A percentile compares a stretch with the other conserved stretches of the same genome.
phyloP scores from a whole-genome alignment of 495 filamentous ascomycete genomes.

The Talaromyces liani region DNA sequence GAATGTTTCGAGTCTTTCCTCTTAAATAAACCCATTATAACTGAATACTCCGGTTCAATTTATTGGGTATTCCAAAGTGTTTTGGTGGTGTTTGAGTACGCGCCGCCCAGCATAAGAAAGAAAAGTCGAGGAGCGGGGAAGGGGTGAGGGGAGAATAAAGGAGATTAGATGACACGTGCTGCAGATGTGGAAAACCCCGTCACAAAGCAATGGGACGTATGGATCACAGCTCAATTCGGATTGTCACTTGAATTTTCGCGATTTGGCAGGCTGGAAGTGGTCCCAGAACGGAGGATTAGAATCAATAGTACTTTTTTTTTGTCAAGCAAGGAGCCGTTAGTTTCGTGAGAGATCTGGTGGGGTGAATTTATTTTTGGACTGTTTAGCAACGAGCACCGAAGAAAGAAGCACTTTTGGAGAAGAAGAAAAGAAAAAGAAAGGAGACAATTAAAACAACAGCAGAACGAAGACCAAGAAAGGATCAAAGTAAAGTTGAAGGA shows the following conservation, averaged over 20 bases:
- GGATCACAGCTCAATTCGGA: not conserved
- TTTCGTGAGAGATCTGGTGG: not conserved
- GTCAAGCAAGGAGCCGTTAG: not conserved
- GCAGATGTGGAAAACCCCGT: not conserved
- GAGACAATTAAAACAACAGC: not conserved
- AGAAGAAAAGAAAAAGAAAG: not conserved
- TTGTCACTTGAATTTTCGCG: not conserved
- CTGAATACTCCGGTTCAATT: conserved; percentile 5
- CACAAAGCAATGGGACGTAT: not conserved
- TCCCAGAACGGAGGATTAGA: not conserved
- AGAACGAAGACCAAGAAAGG: not conserved
- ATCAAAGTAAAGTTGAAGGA: not conserved
- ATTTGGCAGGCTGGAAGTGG: not conserved
- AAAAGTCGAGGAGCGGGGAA: not conserved
- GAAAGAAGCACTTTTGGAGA: not conserved
- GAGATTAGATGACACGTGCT: conserved; percentile 1
- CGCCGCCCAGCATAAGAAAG: conserved; percentile 2
- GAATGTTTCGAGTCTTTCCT: conserved; percentile 50
- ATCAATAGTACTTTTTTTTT: not conserved
- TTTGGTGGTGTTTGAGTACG: not conserved
- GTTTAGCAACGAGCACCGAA: not conserved
- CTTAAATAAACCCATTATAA: conserved; percentile 56
- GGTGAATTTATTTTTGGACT: not conserved
- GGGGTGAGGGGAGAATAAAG: not conserved
- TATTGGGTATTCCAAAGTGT: not conserved